phyloP scores from a whole-genome alignment of 805 yeast species.

The Kodamaea laetipori region DNA sequence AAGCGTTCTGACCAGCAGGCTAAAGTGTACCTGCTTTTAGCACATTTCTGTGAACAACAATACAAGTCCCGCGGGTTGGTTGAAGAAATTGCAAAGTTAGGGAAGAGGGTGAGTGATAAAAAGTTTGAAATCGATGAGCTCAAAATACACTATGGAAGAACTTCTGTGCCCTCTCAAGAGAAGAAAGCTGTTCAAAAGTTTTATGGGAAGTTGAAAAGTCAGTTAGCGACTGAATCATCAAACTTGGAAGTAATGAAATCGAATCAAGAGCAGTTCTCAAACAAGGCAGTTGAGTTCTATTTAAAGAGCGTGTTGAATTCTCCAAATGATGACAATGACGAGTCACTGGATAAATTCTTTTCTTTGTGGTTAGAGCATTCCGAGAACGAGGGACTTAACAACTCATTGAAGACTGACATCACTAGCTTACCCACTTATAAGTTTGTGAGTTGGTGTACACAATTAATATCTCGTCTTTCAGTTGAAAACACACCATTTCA shows the following conservation, averaged over 20 bases:
- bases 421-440: slow-evolving; percentile 55
- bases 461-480: slow-evolving; percentile 69
- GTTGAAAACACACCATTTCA: slow-evolving; percentile 58
- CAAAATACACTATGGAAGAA: slow-evolving; percentile 43
- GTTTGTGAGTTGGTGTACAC: slow-evolving; percentile 80
- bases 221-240: slow-evolving; percentile 50
- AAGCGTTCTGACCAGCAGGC: slow-evolving; percentile 9
- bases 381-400: slow-evolving; percentile 38
- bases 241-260: slow-evolving; percentile 43
- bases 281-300: slow-evolving; percentile 60
- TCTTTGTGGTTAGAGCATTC: slow-evolving; percentile 79
- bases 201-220: slow-evolving; percentile 49
- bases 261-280: slow-evolving; percentile 46
- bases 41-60: slow-evolving; percentile 72
- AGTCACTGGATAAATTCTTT: slow-evolving; percentile 73
- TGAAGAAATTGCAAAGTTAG: slow-evolving; percentile 46
- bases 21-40: slow-evolving; percentile 53
- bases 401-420: slow-evolving; percentile 40
- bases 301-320: slow-evolving; percentile 52
- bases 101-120: slow-evolving; percentile 43
- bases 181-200: slow-evolving; percentile 55
- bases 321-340: slow-evolving; percentile 45
- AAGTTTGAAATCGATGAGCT: slow-evolving; percentile 52
- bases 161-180: slow-evolving; percentile 45
- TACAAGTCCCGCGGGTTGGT: slow-evolving; percentile 46